Evolutionary conservation across 768 basidiomycete genomes (phyloP).

Genomic region (Hemileccinum rubropunctum): DNA sequence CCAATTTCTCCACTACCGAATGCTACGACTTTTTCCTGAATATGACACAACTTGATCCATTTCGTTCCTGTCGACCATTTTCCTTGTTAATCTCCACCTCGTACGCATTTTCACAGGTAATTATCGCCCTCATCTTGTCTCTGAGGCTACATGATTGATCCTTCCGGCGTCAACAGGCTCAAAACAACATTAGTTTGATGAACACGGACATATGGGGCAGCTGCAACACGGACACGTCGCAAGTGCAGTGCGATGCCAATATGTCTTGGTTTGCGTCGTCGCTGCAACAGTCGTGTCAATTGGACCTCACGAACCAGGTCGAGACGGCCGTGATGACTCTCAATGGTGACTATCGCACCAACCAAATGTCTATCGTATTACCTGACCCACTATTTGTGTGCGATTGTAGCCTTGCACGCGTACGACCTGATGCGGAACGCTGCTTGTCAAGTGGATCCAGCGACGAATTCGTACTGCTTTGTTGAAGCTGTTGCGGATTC

Average conservation of each 20-base stretch:
- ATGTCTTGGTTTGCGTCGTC: slow-evolving; percentile 61
- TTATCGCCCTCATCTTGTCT: background rate
- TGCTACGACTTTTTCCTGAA: slow-evolving; percentile 75
- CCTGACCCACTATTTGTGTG: background rate
- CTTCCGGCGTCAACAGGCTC: slow-evolving; percentile 47
- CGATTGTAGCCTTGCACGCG: slow-evolving; percentile 50
- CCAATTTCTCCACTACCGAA: slow-evolving; percentile 61
- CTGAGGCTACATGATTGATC: slow-evolving; percentile 1
- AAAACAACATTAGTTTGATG: slow-evolving; percentile 56
- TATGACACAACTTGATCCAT: slow-evolving; percentile 61
- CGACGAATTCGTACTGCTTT: slow-evolving; percentile 70
- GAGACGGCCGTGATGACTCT: slow-evolving; percentile 52
- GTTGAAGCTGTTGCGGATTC: slow-evolving; percentile 55
- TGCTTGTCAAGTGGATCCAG: slow-evolving; percentile 58
- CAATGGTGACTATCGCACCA: slow-evolving; percentile 40
- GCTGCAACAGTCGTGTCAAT: slow-evolving; percentile 49
- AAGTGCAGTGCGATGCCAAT: slow-evolving; percentile 56
- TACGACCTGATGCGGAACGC: slow-evolving; percentile 60
- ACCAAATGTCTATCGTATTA: background rate
- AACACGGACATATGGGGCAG: slow-evolving; percentile 77
- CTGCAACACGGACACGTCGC: slow-evolving; percentile 57
- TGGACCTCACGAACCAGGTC: slow-evolving; percentile 55
- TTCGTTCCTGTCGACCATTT: slow-evolving; percentile 76
- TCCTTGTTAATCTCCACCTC: slow-evolving; percentile 62
- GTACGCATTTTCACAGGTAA: slow-evolving; percentile 53